Percentiles rank a stretch among this genome's conserved stretches.
phyloP scores from a whole-genome alignment of 1,284 basidiomycete genomes.

The Ceratobasidium papillatum region DNA sequence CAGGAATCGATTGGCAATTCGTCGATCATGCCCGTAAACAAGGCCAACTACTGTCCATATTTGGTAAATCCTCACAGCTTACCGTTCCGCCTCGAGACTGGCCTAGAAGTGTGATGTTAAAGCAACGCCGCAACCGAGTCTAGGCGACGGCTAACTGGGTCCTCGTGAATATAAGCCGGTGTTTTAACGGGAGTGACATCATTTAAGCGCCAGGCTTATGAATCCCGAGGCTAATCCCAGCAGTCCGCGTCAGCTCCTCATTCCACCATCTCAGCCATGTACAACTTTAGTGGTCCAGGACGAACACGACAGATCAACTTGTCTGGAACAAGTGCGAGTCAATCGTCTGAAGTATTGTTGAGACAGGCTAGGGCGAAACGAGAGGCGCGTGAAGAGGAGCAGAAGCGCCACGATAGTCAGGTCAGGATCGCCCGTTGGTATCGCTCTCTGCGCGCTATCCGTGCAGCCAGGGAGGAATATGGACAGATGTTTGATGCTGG shows the following conservation, averaged over 20 bases:
- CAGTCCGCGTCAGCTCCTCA: constrained; percentile 5
- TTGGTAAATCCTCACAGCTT: no score
- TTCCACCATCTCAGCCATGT: constrained; percentile 14
- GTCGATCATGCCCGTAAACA: constrained; percentile 16
- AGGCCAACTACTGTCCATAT: neutral
- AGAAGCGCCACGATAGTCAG: constrained; percentile 65
- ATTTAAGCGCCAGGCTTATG: neutral
- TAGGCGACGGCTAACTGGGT: neutral
- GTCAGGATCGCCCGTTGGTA: constrained; percentile 73
- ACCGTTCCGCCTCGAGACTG: no score
- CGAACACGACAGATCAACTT: constrained; percentile 76
- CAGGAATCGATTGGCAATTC: constrained; percentile 11
- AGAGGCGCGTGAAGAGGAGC: constrained; percentile 64
- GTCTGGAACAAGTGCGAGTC: constrained; percentile 64
- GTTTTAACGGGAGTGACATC: neutral
- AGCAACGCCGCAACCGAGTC: no score
- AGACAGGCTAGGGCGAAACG: constrained; percentile 67
- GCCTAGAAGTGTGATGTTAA: no score
- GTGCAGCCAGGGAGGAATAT: constrained; percentile 57
- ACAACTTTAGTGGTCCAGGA: constrained; percentile 51
- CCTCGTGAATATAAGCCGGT: neutral
- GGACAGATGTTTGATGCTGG: constrained; percentile 57
- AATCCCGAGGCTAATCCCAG: neutral
- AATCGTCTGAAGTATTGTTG: constrained; percentile 65
- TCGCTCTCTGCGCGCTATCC: constrained; percentile 60